phyloP scores from a whole-genome alignment of 1,139 yeast genomes.

The Debaryomyces sp. region DNA sequence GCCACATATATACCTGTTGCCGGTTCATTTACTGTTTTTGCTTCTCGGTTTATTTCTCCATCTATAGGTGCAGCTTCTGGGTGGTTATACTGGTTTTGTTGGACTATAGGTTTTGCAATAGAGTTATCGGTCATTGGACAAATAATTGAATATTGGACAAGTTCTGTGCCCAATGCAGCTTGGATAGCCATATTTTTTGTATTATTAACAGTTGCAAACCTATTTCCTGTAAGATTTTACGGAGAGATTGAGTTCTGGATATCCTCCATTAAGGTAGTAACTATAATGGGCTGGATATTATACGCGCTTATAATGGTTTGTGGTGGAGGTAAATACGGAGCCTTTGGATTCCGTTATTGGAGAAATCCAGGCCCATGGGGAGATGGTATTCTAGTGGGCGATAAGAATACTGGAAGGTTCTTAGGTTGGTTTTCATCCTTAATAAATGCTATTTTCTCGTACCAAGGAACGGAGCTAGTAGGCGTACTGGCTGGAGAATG shows the following conservation, averaged over 20 bases:
- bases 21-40: constrained; percentile 59
- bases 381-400: constrained; percentile 51
- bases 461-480: constrained; percentile 78
- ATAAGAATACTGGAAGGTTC: constrained; percentile 57
- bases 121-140: constrained; percentile 85
- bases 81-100: constrained; percentile 83
- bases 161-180: constrained; percentile 67
- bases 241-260: constrained; percentile 53
- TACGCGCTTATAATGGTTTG: constrained; percentile 71
- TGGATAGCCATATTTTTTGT: constrained; percentile 75
- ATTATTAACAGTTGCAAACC: constrained; percentile 34
- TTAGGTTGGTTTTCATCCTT: constrained; percentile 67
- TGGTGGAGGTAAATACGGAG: constrained; percentile 73
- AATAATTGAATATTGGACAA: constrained; percentile 75
- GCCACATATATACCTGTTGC: constrained; percentile 71
- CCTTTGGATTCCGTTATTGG: constrained; percentile 88
- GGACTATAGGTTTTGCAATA: constrained; percentile 83
- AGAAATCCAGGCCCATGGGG: constrained; percentile 90
- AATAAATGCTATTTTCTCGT: constrained; percentile 76
- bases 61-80: constrained; percentile 81
- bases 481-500: constrained; percentile 92
- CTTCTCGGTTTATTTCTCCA: constrained; percentile 65
- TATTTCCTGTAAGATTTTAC: constrained; percentile 46
- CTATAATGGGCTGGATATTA: constrained; percentile 72
- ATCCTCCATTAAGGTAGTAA: constrained; percentile 66